Conservation (phyloP, 108 stramenopile species). For the Nitzschia sp. region DNA sequence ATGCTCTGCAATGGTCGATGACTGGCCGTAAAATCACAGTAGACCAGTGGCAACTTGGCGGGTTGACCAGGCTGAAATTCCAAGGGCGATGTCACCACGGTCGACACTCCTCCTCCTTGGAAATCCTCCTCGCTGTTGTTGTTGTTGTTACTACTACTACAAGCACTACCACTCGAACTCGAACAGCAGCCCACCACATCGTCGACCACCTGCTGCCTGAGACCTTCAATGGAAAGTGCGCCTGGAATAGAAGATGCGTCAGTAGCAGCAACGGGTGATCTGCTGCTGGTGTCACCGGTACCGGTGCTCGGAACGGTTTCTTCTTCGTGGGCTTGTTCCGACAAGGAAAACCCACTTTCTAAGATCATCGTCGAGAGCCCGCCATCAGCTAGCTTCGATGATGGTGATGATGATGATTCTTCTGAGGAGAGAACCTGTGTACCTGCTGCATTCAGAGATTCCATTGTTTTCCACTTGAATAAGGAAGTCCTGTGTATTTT, state of each 20-base stretch:
- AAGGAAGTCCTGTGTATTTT: no score
- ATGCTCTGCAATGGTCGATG: constrained; percentile 72
- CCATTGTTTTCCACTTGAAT: no score
- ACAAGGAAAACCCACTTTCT: constrained; percentile 26
- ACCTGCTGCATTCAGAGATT: no score
- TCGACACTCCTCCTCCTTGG: background rate
- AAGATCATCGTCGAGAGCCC: constrained; percentile 14
- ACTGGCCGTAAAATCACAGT: constrained; percentile 87
- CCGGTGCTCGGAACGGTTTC: background rate
- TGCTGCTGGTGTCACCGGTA: background rate
- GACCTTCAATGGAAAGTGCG: background rate
- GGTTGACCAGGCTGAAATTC: constrained; percentile 18
- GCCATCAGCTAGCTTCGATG: no score
- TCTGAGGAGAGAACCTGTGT: no score
- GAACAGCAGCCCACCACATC: constrained; percentile 23
- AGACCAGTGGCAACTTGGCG: constrained; percentile 68
- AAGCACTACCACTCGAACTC: no score
- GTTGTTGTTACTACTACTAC: background rate
- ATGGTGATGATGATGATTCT: no score
- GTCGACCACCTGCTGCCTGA: constrained; percentile 9
- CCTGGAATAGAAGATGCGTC: background rate
- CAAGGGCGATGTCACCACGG: constrained; percentile 25
- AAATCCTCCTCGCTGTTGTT: background rate
- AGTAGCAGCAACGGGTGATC: background rate
- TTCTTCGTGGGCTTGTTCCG: constrained; percentile 37